phyloP scores from a whole-genome alignment of 441 rosid genomes.

The Pelargonium australe region DNA sequence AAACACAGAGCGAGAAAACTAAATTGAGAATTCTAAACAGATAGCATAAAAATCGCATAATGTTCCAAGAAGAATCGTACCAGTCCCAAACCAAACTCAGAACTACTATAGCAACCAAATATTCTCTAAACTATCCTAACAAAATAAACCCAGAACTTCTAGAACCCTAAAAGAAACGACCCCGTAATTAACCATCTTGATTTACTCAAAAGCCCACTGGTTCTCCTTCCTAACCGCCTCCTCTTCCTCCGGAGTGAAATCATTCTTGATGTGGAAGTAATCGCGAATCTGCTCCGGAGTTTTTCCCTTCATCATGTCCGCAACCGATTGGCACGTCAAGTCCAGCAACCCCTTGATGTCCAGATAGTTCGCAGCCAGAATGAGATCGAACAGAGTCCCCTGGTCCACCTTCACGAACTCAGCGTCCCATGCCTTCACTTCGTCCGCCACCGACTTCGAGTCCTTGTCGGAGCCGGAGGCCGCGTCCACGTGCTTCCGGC shows the following conservation, averaged over 20 bases:
- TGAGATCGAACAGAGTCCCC: constrained; percentile 63
- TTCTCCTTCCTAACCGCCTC: constrained; percentile 66
- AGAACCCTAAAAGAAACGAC: too few relatives aligned
- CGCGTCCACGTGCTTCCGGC: constrained; percentile 49
- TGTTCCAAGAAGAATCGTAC: too few relatives aligned
- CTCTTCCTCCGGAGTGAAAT: constrained; percentile 54
- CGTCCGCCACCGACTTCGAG: constrained; percentile 27
- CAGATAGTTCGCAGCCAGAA: constrained; percentile 59
- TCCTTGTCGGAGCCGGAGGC: constrained; percentile 36
- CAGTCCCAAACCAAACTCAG: too few relatives aligned
- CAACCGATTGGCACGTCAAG: constrained; percentile 55
- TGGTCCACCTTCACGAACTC: constrained; percentile 69
- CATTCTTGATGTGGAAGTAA: constrained; percentile 50
- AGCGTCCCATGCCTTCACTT: constrained; percentile 51
- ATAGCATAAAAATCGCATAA: too few relatives aligned
- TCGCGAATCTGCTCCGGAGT: constrained; percentile 53
- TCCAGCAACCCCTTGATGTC: constrained; percentile 55
- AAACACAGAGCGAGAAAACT: too few relatives aligned
- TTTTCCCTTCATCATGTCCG: constrained; percentile 61
- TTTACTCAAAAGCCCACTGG: constrained; percentile 65
- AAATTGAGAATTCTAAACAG: too few relatives aligned
- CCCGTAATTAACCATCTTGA: too few relatives aligned
- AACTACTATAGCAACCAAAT: too few relatives aligned
- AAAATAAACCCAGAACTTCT: too few relatives aligned
- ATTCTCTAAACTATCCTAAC: too few relatives aligned